Conservation (phyloP, 2,329 filamentous ascomycete genomes). For the Juglanconis sp. region DNA sequence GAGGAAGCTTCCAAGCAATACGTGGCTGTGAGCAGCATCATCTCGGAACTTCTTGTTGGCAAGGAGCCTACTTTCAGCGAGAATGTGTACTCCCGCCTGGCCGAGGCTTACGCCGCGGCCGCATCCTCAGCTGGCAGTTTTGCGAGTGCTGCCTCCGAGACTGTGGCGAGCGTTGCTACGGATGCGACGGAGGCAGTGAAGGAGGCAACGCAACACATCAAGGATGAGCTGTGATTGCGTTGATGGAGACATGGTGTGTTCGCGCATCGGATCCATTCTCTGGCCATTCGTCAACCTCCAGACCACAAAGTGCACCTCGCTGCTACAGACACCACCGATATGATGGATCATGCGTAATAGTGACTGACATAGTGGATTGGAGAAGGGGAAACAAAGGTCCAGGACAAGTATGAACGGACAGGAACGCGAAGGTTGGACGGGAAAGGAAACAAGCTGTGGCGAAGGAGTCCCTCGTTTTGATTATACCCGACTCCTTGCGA, state of each 20-base stretch:
- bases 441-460: neutral
- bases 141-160: slow-evolving; percentile 31
- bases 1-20: slow-evolving; percentile 63
- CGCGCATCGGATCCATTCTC: neutral
- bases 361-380: neutral
- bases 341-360: slow-evolving; percentile 3
- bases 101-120: slow-evolving; percentile 68
- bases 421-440: neutral
- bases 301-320: neutral
- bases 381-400: neutral
- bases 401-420: neutral
- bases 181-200: slow-evolving; percentile 42
- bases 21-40: slow-evolving; percentile 64
- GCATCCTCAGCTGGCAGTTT: slow-evolving; percentile 50
- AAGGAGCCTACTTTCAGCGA: slow-evolving; percentile 81
- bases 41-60: slow-evolving; percentile 73
- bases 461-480: slow-evolving; percentile 9
- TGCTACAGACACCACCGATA: neutral
- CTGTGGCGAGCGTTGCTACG: slow-evolving; percentile 33
- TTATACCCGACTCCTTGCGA: slow-evolving; percentile 9
- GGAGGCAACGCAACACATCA: slow-evolving; percentile 32
- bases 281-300: no score
- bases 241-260: neutral
- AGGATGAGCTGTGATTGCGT: slow-evolving; percentile 39
- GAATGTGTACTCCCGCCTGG: slow-evolving; percentile 70